Conservation (phyloP, 139 green algal genomes). For the Ulvella scutata region DNA sequence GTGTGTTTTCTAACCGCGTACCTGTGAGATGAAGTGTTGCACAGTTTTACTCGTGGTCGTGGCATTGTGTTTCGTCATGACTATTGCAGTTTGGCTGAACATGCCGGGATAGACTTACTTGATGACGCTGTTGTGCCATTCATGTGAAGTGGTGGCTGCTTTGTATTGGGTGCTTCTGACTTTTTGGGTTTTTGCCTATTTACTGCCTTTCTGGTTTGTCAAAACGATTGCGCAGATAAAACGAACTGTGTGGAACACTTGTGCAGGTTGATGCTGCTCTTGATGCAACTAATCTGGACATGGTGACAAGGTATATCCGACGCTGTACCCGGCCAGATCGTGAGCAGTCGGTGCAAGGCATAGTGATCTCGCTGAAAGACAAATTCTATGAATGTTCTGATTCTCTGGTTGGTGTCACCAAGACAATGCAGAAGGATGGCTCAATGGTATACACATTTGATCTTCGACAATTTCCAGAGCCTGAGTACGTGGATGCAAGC, state of each 20-base stretch:
- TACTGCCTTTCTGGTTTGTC: too few relatives aligned
- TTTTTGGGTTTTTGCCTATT: too few relatives aligned
- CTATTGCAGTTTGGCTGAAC: too few relatives aligned
- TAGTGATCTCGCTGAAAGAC: conserved; percentile 63
- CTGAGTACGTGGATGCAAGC: too few relatives aligned
- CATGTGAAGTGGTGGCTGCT: too few relatives aligned
- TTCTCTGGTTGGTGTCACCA: conserved; percentile 73
- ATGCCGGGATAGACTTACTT: background rate
- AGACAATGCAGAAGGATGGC: conserved; percentile 31
- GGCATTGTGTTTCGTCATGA: too few relatives aligned
- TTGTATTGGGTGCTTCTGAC: too few relatives aligned
- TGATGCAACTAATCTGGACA: conserved; percentile 85
- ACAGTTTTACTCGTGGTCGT: too few relatives aligned
- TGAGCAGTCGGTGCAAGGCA: conserved; percentile 26
- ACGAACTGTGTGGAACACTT: background rate
- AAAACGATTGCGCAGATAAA: background rate
- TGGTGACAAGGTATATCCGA: conserved; percentile 83
- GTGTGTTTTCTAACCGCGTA: too few relatives aligned
- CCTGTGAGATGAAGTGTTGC: too few relatives aligned
- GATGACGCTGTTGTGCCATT: background rate
- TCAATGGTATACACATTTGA: conserved; percentile 66
- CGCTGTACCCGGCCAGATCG: conserved; percentile 30
- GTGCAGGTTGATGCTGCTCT: conserved; percentile 65
- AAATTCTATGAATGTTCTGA: conserved; percentile 93
- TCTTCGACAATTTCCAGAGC: conserved; percentile 37